A percentile compares a stretch with the other conserved stretches of the same genome.
Conservation (phyloP, 306 rosid genomes). For the Dalbergia cultrata region DNA sequence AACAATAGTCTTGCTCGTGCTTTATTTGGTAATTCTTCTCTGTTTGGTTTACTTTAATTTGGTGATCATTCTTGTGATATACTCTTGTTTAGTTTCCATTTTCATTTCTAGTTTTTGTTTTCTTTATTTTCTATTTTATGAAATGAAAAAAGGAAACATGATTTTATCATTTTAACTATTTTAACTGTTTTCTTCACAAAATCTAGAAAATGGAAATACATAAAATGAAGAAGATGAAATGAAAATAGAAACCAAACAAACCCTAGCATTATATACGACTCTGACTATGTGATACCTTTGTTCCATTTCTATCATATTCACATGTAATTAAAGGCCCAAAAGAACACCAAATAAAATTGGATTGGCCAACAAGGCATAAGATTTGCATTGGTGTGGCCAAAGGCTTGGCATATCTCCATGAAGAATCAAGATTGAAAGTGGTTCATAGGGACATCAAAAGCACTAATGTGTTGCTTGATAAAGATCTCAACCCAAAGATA, state of each 20-base stretch:
- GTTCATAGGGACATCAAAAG: constrained; percentile 82
- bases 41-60: neutral
- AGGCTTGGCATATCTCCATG: constrained; percentile 83
- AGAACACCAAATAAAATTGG: constrained; percentile 43
- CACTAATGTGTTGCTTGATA: too few species aligned
- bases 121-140: too few species aligned
- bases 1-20: constrained; percentile 69
- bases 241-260: too few species aligned
- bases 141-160: too few species aligned
- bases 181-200: too few species aligned
- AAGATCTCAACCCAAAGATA: too few species aligned
- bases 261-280: too few species aligned
- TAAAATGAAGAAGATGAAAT: too few species aligned
- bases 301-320: constrained; percentile 14
- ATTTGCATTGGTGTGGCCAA: constrained; percentile 72
- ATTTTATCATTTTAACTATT: too few species aligned
- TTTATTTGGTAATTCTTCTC: constrained; percentile 55
- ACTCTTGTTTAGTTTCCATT: neutral
- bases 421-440: constrained; percentile 73
- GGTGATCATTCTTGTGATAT: neutral
- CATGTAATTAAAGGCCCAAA: constrained; percentile 46
- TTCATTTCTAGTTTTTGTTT: too few species aligned
- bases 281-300: neutral
- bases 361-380: constrained; percentile 69
- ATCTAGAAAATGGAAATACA: too few species aligned